Base-by-base conservation (phyloP, 1,139 yeast species). In the Sugiyamaella neomexicana region DNA sequence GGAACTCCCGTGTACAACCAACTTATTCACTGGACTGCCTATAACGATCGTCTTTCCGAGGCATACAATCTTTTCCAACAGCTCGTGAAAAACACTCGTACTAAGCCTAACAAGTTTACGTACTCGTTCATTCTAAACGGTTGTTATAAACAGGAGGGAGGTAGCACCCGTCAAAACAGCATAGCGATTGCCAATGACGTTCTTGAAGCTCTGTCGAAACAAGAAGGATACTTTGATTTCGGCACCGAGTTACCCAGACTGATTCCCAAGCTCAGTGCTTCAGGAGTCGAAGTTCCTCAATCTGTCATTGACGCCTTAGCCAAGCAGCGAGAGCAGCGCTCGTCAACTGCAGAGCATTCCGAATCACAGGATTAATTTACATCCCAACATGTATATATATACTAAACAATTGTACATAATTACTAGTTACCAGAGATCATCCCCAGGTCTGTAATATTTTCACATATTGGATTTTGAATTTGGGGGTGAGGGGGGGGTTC, bases 1-100 rank as follows among this genome's bases (percentile, higher is more conserved):
- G 74, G 74, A 17, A 68, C 80, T 6, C 72, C 82, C 47, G 72
- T 78, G 43, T 85, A 85, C 80, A 85, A 86, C 67, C 75, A 80
- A 66, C 74, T 86, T 69, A 79, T 87, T 58, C 73, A 72, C 34
- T 81, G 82, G 3, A 74, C 79, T 56, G 68, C 77, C 43, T 61
- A 63, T 38, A 73, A 72, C 50, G 68, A 74, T 47, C 75, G 72
- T 39, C 51, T 63, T 23, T 65, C 63, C 16, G 71, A 75, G 59
- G 82, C 83, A 1, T 60, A 72, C 46, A 64, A 69, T 5, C 78
- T 79, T 64, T 78, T 76, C 59, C 59, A 66, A 4, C 64, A 62
- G 40, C 59, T 68, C 36, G 59, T 67, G 70, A 60, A 72, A 62
- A 65, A 54, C 56, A 59, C 42, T 48, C 60, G 55, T n/a, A 38